phyloP scores from a whole-genome alignment of 169 alveolate species.

The Cryptosporidium andersoni region DNA sequence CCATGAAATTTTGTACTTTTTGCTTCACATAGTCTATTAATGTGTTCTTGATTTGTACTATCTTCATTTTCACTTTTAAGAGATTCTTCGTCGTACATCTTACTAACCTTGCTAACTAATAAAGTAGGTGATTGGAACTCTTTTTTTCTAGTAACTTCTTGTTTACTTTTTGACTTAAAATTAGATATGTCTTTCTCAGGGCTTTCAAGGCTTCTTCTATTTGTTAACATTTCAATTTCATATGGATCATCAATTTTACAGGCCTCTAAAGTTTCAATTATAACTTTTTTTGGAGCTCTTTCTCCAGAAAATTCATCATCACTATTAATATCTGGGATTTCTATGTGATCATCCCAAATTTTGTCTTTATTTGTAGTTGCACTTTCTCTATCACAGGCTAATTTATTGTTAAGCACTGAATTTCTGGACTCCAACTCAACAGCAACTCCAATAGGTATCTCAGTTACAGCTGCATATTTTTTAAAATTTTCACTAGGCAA shows the following conservation, averaged over 20 bases:
- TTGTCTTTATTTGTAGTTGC: background rate
- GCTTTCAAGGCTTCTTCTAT: background rate
- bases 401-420: background rate
- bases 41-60: background rate
- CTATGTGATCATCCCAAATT: background rate
- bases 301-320: background rate
- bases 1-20: too few relatives aligned
- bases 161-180: background rate
- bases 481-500: conserved; percentile 28
- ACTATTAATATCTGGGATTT: background rate
- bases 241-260: background rate
- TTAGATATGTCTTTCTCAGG: background rate
- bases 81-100: too few relatives aligned
- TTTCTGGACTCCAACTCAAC: conserved; percentile 34
- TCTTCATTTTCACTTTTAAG: too few relatives aligned
- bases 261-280: background rate
- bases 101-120: background rate
- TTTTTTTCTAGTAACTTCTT: background rate
- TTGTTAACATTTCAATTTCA: too few relatives aligned
- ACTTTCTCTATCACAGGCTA: background rate
- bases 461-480: conserved; percentile 11
- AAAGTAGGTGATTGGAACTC: background rate
- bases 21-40: background rate
- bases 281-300: background rate
- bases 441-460: conserved; percentile 9